A percentile compares a stretch with the other conserved stretches of the same genome.
These are phyloP conservation scores for Fusarium devonianum DNA, from an alignment of 2,329 filamentous ascomycete genomes.

Conservation along the genomic window DNA sequence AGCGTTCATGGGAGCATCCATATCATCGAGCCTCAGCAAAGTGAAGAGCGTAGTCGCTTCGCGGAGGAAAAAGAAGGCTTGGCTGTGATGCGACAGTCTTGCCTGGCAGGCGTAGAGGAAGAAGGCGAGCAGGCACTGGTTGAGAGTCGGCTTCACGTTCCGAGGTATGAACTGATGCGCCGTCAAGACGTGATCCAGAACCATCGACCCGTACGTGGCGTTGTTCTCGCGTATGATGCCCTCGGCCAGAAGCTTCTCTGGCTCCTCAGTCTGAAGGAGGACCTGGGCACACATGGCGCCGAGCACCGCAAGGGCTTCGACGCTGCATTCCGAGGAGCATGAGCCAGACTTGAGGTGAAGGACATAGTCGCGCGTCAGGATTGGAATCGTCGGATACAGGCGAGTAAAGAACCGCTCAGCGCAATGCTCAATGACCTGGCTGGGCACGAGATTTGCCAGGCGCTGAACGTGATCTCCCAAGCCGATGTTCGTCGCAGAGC, in stretches of 20 bases:
- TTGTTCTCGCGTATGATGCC: constrained; percentile 48
- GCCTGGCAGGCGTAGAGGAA: constrained; percentile 56
- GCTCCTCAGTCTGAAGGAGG: constrained; percentile 51
- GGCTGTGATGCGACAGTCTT: constrained; percentile 52
- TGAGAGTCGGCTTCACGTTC: constrained; percentile 47
- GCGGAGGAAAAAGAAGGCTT: constrained; percentile 53
- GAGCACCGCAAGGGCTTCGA: constrained; percentile 49
- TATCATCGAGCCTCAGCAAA: constrained; percentile 43
- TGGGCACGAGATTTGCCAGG: constrained; percentile 46
- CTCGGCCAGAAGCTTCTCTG: constrained; percentile 43
- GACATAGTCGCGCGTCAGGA: constrained; percentile 50
- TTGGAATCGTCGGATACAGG: constrained; percentile 53
- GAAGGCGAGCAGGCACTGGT: constrained; percentile 52
- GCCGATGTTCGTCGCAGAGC: not conserved
- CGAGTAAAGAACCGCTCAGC: constrained; percentile 50
- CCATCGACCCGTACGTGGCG: constrained; percentile 47
- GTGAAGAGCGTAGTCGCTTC: constrained; percentile 53
- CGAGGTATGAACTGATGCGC: constrained; percentile 46
- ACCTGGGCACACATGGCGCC: constrained; percentile 52
- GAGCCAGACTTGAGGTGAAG: constrained; percentile 39
- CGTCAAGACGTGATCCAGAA: constrained; percentile 49
- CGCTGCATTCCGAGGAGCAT: constrained; percentile 34
- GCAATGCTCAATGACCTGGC: constrained; percentile 48
- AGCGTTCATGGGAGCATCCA: constrained; percentile 32
- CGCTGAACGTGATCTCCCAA: constrained; percentile 30